Conservation (phyloP, 768 basidiomycete species). For the Phanerodontia chrysosporium region DNA sequence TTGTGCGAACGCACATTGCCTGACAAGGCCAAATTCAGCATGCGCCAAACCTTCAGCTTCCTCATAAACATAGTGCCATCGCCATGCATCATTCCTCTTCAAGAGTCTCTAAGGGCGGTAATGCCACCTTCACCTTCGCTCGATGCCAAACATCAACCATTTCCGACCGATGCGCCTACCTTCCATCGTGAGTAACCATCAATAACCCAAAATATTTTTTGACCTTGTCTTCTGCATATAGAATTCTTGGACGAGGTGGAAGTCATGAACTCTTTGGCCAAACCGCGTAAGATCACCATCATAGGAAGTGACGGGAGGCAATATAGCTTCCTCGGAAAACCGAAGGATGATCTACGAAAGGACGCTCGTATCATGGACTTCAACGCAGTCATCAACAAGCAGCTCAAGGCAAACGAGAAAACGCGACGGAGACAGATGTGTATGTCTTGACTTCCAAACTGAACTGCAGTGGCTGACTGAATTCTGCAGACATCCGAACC, state of each 20-base stretch:
- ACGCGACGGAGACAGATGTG: constrained; percentile 87
- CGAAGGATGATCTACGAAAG: constrained; percentile 95
- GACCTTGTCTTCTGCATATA: constrained; percentile 23
- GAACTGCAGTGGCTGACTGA: neutral
- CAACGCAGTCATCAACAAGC: constrained; percentile 94
- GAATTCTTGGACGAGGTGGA: constrained; percentile 81
- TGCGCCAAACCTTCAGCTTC: constrained; percentile 49
- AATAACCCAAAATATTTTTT: neutral
- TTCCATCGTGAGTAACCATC: constrained; percentile 63
- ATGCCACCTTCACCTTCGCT: constrained; percentile 71
- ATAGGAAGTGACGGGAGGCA: constrained; percentile 74
- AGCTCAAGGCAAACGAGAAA: constrained; percentile 90
- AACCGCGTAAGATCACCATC: constrained; percentile 87
- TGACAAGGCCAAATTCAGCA: constrained; percentile 38
- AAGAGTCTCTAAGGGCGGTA: constrained; percentile 85
- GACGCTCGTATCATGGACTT: constrained; percentile 98
- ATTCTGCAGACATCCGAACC: constrained; percentile 75
- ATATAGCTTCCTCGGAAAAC: constrained; percentile 94
- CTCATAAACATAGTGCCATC: constrained; percentile 57
- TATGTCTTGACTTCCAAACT: constrained; percentile 35
- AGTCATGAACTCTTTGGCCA: constrained; percentile 88
- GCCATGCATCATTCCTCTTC: constrained; percentile 81
- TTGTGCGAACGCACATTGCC: constrained; percentile 51
- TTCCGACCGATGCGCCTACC: constrained; percentile 69
- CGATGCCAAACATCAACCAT: constrained; percentile 71